Evolutionary conservation across 192 early-diverging fungal genomes (phyloP), one percentile per base, ranked within the genome.

Genomic region (Backusella liffmaniae): DNA sequence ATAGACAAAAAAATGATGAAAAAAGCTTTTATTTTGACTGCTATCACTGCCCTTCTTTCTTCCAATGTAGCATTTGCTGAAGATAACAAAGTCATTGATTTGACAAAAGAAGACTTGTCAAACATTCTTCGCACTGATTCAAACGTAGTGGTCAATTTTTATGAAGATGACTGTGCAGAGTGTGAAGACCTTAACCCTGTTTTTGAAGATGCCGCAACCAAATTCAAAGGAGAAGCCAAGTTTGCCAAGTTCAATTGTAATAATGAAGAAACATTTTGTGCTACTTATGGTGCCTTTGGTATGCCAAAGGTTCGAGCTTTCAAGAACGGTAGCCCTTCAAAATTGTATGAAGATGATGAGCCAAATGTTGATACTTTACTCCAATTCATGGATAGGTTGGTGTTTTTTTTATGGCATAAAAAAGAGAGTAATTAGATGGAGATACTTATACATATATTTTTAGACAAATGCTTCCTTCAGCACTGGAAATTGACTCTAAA

Each of bases 181-280:
- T 59, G 53, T 12, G 53, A 59, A 59, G 53, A 59, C 16, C 53
- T 59, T 59, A 26, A 59, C 23, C 96, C 96, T 72, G 93, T 96
- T 74, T 98, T 95, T 85, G 96, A 96, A 80, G 85, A 87, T 69
- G 96, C 95, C 51, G 96, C 96, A 73, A 92, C 93, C 7, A 59
- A 59, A 70, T 85, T 72, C 88, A 97, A 53, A 95, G 82, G 86
- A 34, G 86, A 84, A 49, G 91, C 95, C 73, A 81, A 87, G 56
- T 79, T 98, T 70, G 96, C 95, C 84, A 97, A 97, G 87, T 94
- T 98, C 66, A 96, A 97, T 84, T 98, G 96, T 86, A 96, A 95
- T 12, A 91, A 88, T 41, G 93, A 94, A 78, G 85, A 87, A 41
- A 89, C 90, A 6, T 82, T 96, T 32, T 98, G 96, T 84, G 84